These are phyloP conservation scores for Brassica incana DNA, from an alignment of 345 rosid genomes.

Conservation along the genomic window DNA sequence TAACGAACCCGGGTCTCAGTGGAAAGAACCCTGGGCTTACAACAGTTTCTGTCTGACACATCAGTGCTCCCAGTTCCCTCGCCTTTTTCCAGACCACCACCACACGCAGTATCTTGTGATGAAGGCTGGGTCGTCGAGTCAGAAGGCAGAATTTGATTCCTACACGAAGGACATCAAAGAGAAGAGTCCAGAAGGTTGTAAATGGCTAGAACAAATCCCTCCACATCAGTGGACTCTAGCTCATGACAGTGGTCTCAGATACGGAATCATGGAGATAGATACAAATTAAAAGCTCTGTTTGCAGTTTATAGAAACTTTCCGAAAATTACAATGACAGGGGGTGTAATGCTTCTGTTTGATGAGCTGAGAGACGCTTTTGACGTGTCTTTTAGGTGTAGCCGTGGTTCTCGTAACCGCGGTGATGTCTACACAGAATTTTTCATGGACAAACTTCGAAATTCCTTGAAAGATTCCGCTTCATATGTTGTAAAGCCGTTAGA, in stretches of 20 bases:
- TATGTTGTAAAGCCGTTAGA: not conserved
- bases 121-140: conserved; percentile 1
- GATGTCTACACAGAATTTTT: not conserved
- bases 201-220: not conserved
- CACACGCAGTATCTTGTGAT: not conserved
- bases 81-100: not conserved
- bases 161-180: not conserved
- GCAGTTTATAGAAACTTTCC: not conserved
- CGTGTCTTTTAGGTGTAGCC: not conserved
- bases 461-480: not conserved
- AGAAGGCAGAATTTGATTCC: not conserved
- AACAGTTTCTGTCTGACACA: not conserved
- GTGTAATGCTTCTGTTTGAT: not conserved
- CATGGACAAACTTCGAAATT: not conserved
- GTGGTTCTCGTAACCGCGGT: not conserved
- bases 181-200: conserved; percentile 5
- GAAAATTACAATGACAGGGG: not conserved
- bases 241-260: conserved; percentile 26
- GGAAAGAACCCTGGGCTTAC: conserved; percentile 24
- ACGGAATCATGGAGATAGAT: not conserved
- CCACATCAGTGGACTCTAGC: conserved; percentile 15
- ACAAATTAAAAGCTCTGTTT: not conserved
- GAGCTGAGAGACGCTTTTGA: not conserved
- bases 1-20: not conserved
- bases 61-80: not conserved